Conservation (phyloP, 129 eudicot genomes). For the Pseudognaphalium luteoalbum region DNA sequence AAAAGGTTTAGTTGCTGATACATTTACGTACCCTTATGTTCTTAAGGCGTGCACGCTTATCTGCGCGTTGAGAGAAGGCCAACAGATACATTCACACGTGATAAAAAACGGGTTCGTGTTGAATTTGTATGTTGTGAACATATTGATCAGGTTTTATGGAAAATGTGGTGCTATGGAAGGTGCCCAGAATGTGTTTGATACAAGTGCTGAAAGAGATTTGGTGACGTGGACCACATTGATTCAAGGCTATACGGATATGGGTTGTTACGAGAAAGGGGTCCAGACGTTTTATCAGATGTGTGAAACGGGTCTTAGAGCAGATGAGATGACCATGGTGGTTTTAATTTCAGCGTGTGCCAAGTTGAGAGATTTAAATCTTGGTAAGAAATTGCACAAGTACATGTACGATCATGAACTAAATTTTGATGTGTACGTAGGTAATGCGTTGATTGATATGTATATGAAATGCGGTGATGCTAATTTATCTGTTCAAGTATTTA, state of each 20-base stretch:
- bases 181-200: conserved; percentile 42
- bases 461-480: conserved; percentile 45
- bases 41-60: conserved; percentile 34
- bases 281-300: conserved; percentile 40
- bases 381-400: conserved; percentile 43
- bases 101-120: conserved; percentile 38
- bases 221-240: conserved; percentile 53
- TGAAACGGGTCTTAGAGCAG: conserved; percentile 31
- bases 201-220: conserved; percentile 42
- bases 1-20: conserved; percentile 40
- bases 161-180: conserved; percentile 29
- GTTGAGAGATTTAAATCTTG: conserved; percentile 44
- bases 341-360: conserved; percentile 46
- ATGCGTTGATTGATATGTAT: conserved; percentile 52
- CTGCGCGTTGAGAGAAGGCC: conserved; percentile 31
- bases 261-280: conserved; percentile 36
- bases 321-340: conserved; percentile 48
- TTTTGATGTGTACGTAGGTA: conserved; percentile 42
- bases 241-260: conserved; percentile 45
- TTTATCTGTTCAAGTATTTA: conserved; percentile 37
- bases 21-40: conserved; percentile 46
- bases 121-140: conserved; percentile 47
- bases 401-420: conserved; percentile 30
- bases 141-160: conserved; percentile 42
- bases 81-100: conserved; percentile 40